Evolutionary conservation across 78 protist species (phyloP).

Genomic region (Dictyostelium capitatum): DNA sequence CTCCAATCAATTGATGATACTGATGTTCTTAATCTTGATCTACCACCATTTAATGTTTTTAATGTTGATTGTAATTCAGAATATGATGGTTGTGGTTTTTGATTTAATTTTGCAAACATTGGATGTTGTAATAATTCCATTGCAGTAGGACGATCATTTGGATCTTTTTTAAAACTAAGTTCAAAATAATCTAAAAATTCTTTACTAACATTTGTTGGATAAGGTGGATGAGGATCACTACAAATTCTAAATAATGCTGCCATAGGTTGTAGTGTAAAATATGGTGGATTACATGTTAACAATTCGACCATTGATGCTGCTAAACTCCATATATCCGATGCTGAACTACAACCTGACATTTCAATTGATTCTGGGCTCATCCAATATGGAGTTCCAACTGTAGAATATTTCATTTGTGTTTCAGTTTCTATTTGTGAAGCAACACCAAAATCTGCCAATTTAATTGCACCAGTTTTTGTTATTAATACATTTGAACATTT

Average conservation of each 20-base stretch:
- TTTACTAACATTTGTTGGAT: slow-evolving; percentile 82
- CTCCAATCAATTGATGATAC: slow-evolving; percentile 62
- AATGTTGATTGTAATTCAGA: slow-evolving; percentile 63
- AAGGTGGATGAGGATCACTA: slow-evolving; percentile 94
- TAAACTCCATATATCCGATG: slow-evolving; percentile 96
- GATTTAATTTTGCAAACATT: slow-evolving; percentile 21
- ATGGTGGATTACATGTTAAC: slow-evolving; percentile 97
- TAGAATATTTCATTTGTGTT: slow-evolving; percentile 63
- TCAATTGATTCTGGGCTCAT: slow-evolving; percentile 76
- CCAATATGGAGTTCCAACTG: slow-evolving; percentile 99
- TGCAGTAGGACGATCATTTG: slow-evolving; percentile 76
- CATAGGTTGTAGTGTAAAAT: slow-evolving; percentile 94
- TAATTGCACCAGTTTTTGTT: slow-evolving; percentile 87
- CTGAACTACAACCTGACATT: slow-evolving; percentile 95
- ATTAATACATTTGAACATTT: slow-evolving; percentile 93
- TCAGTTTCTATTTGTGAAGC: slow-evolving; percentile 50
- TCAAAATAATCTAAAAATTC: slow-evolving; percentile 86
- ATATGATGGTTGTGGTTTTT: slow-evolving; percentile 8
- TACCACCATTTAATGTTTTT: slow-evolving; percentile 52
- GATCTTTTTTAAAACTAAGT: slow-evolving; percentile 92
- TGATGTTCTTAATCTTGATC: slow-evolving; percentile 33
- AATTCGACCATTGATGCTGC: slow-evolving; percentile 97
- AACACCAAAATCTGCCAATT: slow-evolving; percentile 90
- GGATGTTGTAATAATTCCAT: slow-evolving; percentile 62
- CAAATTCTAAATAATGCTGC: slow-evolving; percentile 94